Base-by-base conservation (phyloP, 2,329 filamentous ascomycete genomes). In the Leptographium galeiforme region DNA sequence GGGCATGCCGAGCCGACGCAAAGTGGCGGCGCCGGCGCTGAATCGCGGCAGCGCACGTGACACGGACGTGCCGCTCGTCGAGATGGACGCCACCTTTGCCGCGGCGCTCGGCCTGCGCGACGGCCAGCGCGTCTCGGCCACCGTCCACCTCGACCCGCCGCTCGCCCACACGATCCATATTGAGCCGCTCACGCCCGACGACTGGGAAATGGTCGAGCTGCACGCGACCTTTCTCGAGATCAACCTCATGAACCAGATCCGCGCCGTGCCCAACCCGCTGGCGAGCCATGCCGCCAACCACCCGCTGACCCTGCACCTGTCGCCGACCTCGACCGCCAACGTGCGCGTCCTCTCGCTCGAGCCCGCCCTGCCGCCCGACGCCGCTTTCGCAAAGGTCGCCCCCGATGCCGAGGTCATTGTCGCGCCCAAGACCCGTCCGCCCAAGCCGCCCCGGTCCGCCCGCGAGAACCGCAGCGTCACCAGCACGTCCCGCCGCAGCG, bases 191-290 rank as follows among this genome's bases (percentile, higher is more conserved):
- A 97, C 93, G 0, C 82, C 91, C 1, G 89, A 94, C 55, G 93
- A 98, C 66, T 98, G 93, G 93, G 93, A 98, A 69, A 95, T 97
- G 62, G 97, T 98, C 61, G 93, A 98, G 68, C 74, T 98, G 2
- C 93, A 98, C 71, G 93, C 93, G 6, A 93, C 85, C 16, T 98
- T 97, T 64, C 75, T 98, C 50, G 93, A 98, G 65, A 76, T 96
- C 59, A 97, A 98, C 67, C 82, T 98, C 51, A 75, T 95, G 36
- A 87, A 85, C 46, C 93, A 98, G 70, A 90, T 98, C 61, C 85
- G 93, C 62, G 91, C 91, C 18, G 74, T 98, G 25, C 91, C 91
- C 30, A 97, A 96, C 66, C 91, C n/a, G n/a, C n/a, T n/a, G n/a
- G n/a, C n/a, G n/a, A n/a, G n/a, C n/a, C n/a, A n/a, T n/a, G n/a